These are phyloP conservation scores for Tephrocybe sp. DNA, from an alignment of 768 basidiomycete species.

Conservation along the genomic window DNA sequence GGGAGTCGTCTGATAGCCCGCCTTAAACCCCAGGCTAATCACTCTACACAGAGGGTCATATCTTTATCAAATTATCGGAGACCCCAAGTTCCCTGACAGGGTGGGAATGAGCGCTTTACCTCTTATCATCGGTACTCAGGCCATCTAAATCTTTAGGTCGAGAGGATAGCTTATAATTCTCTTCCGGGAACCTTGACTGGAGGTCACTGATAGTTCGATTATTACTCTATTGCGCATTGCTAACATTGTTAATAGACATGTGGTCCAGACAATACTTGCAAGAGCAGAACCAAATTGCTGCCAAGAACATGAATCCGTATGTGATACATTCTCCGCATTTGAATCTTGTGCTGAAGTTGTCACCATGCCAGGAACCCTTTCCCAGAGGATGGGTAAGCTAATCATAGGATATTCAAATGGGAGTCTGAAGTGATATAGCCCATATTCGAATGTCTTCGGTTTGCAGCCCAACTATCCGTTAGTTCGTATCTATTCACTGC, in stretches of 20 bases:
- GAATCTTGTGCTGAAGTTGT: neutral
- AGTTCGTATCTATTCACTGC: slow-evolving; percentile 9
- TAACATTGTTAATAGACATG: slow-evolving; percentile 36
- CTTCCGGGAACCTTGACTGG: slow-evolving; percentile 45
- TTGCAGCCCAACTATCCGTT: slow-evolving; percentile 47
- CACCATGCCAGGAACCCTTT: slow-evolving; percentile 41
- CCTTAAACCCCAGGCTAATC: neutral
- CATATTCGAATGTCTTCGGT: slow-evolving; percentile 46
- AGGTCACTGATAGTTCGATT: slow-evolving; percentile 27
- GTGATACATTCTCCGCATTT: slow-evolving; percentile 3
- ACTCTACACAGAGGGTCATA: slow-evolving; percentile 40
- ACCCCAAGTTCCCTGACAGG: slow-evolving; percentile 26
- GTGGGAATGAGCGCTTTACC: slow-evolving; percentile 2
- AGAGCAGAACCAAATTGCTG: slow-evolving; percentile 55
- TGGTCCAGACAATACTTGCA: slow-evolving; percentile 60
- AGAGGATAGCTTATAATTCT: slow-evolving; percentile 48
- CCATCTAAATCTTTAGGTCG: slow-evolving; percentile 23
- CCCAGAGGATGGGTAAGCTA: slow-evolving; percentile 46
- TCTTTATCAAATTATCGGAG: slow-evolving; percentile 54
- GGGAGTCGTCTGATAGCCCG: slow-evolving; percentile 14
- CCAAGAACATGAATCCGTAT: slow-evolving; percentile 53
- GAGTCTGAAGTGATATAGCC: slow-evolving; percentile 17
- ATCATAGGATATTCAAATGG: slow-evolving; percentile 17
- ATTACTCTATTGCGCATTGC: slow-evolving; percentile 11
- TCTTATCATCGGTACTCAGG: neutral